phyloP scores from a whole-genome alignment of 805 yeast species.

The Candida boleticola region DNA sequence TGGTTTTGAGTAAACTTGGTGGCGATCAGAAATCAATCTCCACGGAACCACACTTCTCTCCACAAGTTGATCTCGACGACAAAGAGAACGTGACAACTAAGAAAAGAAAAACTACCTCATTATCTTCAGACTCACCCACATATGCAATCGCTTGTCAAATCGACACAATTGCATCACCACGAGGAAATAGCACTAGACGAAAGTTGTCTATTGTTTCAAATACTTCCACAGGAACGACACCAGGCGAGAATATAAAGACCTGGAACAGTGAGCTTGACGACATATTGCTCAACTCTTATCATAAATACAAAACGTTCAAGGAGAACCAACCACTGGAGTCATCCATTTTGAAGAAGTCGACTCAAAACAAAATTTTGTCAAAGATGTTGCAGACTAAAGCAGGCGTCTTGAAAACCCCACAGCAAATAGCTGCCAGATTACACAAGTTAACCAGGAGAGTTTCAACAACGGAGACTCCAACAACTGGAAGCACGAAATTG shows the following conservation, averaged over 20 bases:
- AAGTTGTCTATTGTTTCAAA: constrained; percentile 8
- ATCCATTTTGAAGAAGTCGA: constrained; percentile 27
- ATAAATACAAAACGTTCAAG: constrained; percentile 32
- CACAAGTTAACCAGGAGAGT: constrained; percentile 8
- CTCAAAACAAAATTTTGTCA: constrained; percentile 40
- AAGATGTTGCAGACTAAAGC: constrained; percentile 38
- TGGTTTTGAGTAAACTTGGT: background rate
- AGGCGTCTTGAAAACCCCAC: constrained; percentile 33
- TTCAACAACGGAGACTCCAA: constrained; percentile 18
- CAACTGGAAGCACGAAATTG: background rate
- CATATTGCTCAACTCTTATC: constrained; percentile 30
- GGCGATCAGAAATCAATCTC: constrained; percentile 5
- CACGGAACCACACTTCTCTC: background rate
- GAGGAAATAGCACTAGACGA: constrained; percentile 6
- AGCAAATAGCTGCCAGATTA: constrained; percentile 35
- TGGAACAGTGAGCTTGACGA: constrained; percentile 39
- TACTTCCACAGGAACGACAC: constrained; percentile 1
- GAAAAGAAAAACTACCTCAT: constrained; percentile 2
- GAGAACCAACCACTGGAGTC: constrained; percentile 20
- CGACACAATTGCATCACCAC: constrained; percentile 29
- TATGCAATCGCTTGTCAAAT: constrained; percentile 35
- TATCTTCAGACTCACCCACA: constrained; percentile 29
- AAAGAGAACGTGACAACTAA: background rate
- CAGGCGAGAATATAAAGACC: constrained; percentile 14
- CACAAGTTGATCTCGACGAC: background rate